These are phyloP conservation scores for Neobulgaria alba DNA, from an alignment of 2,329 filamentous ascomycete species.

Conservation along the genomic window DNA sequence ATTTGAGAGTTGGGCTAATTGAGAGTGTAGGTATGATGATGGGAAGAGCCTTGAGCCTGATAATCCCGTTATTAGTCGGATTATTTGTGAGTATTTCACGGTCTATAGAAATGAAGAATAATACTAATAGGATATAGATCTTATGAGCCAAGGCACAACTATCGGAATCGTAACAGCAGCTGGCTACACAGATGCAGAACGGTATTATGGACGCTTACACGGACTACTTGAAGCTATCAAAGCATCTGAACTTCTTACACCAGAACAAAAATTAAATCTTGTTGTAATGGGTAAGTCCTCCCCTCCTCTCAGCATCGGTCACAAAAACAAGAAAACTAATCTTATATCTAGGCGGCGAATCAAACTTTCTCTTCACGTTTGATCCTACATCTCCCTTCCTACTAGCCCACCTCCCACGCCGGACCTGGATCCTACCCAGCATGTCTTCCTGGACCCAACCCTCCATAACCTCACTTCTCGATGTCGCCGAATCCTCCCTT, in stretches of 20 bases:
- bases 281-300: slow-evolving; percentile 63
- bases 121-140: slow-evolving; percentile 40
- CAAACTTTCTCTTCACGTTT: slow-evolving; percentile 89
- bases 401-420: slow-evolving; percentile 57
- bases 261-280: slow-evolving; percentile 64
- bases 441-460: slow-evolving; percentile 70
- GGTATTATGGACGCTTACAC: slow-evolving; percentile 79
- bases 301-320: neutral
- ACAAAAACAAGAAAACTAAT: slow-evolving; percentile 1
- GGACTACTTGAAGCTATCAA: slow-evolving; percentile 78
- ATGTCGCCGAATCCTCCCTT: slow-evolving; percentile 79
- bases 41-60: slow-evolving; percentile 67
- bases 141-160: slow-evolving; percentile 69
- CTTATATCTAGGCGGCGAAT: slow-evolving; percentile 59
- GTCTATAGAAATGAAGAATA: neutral
- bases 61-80: slow-evolving; percentile 66
- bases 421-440: slow-evolving; percentile 66
- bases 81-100: slow-evolving; percentile 32
- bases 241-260: slow-evolving; percentile 47
- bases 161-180: slow-evolving; percentile 96
- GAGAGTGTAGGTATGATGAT: slow-evolving; percentile 54
- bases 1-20: too few species aligned
- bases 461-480: slow-evolving; percentile 72
- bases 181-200: slow-evolving; percentile 79
- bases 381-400: slow-evolving; percentile 54